Evolutionary conservation across 1,284 basidiomycete genomes (phyloP).

Genomic region (Cutaneotrichosporon sp.): DNA sequence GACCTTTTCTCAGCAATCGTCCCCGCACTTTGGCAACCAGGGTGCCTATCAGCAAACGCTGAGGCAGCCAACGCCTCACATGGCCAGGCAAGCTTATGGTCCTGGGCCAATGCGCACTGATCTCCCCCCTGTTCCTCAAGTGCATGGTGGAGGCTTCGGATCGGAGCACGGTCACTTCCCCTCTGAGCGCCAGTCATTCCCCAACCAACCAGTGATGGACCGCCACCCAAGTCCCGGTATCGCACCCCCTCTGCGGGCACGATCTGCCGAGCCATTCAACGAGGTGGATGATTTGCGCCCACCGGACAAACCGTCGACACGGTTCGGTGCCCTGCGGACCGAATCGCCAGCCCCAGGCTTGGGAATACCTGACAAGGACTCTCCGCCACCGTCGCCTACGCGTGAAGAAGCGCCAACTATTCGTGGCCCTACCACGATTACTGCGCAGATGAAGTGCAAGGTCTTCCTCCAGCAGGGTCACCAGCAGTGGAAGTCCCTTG

Average conservation of each 20-base stretch:
- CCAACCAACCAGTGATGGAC: background rate
- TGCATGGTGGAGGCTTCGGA: background rate
- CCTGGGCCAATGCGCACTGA: background rate
- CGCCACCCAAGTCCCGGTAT: background rate
- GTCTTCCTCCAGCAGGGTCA: conserved; percentile 94
- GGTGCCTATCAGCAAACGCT: background rate
- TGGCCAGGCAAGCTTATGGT: conserved; percentile 1
- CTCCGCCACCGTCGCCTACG: conserved; percentile 24
- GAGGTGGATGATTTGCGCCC: conserved; percentile 2
- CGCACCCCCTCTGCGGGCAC: background rate
- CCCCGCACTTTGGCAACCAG: background rate
- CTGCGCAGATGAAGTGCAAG: conserved; percentile 98
- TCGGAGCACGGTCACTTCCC: background rate
- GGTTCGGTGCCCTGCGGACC: conserved; percentile 7
- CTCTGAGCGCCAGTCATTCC: background rate
- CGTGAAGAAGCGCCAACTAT: conserved; percentile 54
- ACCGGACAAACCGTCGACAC: conserved; percentile 12
- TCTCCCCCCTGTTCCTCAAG: background rate
- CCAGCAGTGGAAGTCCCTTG: conserved; percentile 94
- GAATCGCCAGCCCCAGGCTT: conserved; percentile 2
- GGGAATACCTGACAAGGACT: background rate
- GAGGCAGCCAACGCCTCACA: background rate
- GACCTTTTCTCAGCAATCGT: background rate
- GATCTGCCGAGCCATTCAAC: conserved; percentile 11
- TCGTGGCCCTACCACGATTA: conserved; percentile 65